Conservation (phyloP, 306 rosid species). For the Leucaena leucocephala region DNA sequence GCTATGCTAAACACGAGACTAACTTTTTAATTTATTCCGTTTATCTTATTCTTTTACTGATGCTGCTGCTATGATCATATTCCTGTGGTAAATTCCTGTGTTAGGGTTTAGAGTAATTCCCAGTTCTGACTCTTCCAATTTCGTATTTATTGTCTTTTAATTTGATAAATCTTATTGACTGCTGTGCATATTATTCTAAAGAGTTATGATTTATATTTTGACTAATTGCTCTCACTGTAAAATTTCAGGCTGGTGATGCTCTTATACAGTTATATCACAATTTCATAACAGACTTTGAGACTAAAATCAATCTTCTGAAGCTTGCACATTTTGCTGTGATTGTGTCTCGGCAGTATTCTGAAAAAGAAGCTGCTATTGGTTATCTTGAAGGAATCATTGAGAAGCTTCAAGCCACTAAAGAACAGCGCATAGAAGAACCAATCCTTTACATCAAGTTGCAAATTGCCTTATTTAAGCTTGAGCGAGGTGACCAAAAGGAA, state of each 20-base stretch:
- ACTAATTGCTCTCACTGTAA: slow-evolving; percentile 11
- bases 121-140: background rate
- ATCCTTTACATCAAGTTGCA: slow-evolving; percentile 92
- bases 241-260: slow-evolving; percentile 96
- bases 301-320: slow-evolving; percentile 96
- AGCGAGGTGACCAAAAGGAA: slow-evolving; percentile 83
- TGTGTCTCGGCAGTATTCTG: slow-evolving; percentile 94
- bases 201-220: slow-evolving; percentile 28
- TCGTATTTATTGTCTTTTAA: background rate
- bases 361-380: slow-evolving; percentile 88
- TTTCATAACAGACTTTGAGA: slow-evolving; percentile 98
- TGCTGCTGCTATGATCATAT: background rate
- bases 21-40: background rate
- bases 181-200: slow-evolving; percentile 45
- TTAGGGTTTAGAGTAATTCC: background rate
- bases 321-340: slow-evolving; percentile 99
- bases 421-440: slow-evolving; percentile 94
- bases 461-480: slow-evolving; percentile 82
- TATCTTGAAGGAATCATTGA: slow-evolving; percentile 92
- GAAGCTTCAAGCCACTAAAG: slow-evolving; percentile 85
- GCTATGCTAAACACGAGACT: background rate
- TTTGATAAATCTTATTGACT: background rate
- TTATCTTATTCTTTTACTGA: slow-evolving; percentile 11
- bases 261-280: slow-evolving; percentile 90
- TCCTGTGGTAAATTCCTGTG: background rate